Conservation (phyloP, 2,329 filamentous ascomycete species). For the Ophiognomonia clavigignenti-juglandacearum region DNA sequence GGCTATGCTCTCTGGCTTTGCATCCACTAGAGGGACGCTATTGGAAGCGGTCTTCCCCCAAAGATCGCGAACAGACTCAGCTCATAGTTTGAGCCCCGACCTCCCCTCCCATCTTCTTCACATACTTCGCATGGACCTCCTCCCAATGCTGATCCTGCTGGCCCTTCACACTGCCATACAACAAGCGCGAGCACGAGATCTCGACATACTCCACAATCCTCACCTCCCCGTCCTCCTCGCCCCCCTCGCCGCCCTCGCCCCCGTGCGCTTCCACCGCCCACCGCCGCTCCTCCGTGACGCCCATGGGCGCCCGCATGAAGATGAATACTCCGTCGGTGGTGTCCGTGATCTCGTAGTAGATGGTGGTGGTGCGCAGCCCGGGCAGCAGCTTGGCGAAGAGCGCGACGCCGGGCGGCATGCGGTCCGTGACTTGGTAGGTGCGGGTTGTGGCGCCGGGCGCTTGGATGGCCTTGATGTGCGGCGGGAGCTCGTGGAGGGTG, state of each 20-base stretch:
- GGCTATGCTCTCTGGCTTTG: no score
- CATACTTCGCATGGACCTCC: conserved; percentile 4
- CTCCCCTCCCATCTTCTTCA: conserved; percentile 4
- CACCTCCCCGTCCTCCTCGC: background rate
- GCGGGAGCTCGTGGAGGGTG: background rate
- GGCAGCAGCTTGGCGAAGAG: conserved; percentile 4
- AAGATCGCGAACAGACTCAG: background rate
- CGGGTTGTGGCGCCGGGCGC: background rate
- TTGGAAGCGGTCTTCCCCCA: no score
- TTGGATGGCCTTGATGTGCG: background rate
- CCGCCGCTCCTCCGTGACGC: conserved; percentile 7
- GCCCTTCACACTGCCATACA: conserved; percentile 3
- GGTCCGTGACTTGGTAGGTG: conserved; percentile 2
- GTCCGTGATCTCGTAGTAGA: conserved; percentile 5
- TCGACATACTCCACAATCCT: conserved; percentile 6
- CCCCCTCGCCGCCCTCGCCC: background rate
- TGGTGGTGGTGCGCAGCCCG: conserved; percentile 2
- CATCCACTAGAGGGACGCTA: no score
- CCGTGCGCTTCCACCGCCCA: no score
- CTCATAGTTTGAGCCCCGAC: background rate
- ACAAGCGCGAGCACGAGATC: conserved; percentile 1
- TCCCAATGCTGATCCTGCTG: conserved; percentile 9
- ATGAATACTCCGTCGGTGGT: conserved; percentile 4
- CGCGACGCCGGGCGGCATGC: background rate
- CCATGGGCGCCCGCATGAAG: conserved; percentile 1